Evolutionary conservation across 2,329 filamentous ascomycete species (phyloP), one percentile per base, ranked within the genome.

Genomic region (Fusarium burgessii): DNA sequence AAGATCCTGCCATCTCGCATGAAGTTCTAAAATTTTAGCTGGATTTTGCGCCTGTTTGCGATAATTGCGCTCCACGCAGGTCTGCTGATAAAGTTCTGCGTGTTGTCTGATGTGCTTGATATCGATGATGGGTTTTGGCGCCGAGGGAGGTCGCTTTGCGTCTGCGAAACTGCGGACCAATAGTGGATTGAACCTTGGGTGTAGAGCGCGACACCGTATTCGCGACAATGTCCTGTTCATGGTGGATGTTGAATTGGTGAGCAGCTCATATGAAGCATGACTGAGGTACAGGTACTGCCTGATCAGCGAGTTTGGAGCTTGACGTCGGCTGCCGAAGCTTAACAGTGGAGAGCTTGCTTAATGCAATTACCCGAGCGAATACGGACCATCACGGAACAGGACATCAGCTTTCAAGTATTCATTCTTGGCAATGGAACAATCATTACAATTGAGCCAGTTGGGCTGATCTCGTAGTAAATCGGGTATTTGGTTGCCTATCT

Each of bases 101-200:
- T 97, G 93, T 77, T 94, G 88, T 62, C 95, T 94, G 79, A 99
- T 97, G 82, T 96, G 92, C 80, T 93, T 95, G 78, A 97, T 87
- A 83, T 98, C 92, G 72, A 97, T 87, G 49, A 88, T 88, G 29
- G 93, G 89, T 79, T 93, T 95, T 14, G 94, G 94, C 17, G 93
- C 94, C 56, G 88, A 91, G 3, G 92, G 85, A 7, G 92, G 92
- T 41, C 91, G 86, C 62, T 79, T 80, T 46, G 64, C 58, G 49
- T 78, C 76, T 50, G 75, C 71, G 41, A 77, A 74, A 62, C 68
- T 51, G 46, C 76, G 77, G 45, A 38, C 42, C 38, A 67, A 40
- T 55, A 58, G 46, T 6, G 66, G 56, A 12, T 58, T 64, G 32
- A 62, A 46, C 58, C 54, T 68, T 29, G 70, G 58, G 50, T 64